These are phyloP conservation scores for Claviceps cyperi DNA, from an alignment of 2,329 filamentous ascomycete species.

Conservation along the genomic window DNA sequence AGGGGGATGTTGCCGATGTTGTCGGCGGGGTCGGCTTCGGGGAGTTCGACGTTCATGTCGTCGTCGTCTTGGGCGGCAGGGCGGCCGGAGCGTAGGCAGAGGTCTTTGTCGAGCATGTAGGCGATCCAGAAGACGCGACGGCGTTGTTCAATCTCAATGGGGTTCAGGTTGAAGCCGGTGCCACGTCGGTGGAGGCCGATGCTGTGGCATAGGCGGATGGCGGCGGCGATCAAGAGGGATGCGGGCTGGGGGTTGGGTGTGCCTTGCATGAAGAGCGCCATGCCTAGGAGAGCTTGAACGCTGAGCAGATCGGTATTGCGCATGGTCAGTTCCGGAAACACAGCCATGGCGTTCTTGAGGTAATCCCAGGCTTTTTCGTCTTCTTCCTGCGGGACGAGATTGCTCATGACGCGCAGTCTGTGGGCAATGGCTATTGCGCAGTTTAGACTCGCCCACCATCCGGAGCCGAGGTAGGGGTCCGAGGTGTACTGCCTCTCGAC, in stretches of 20 bases:
- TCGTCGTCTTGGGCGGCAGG: conserved; percentile 50
- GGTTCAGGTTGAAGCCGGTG: conserved; percentile 83
- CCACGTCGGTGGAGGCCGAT: conserved; percentile 92
- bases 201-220: conserved; percentile 79
- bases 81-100: conserved; percentile 43
- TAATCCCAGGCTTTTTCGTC: conserved; percentile 93
- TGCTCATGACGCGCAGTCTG: conserved; percentile 86
- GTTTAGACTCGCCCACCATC: conserved; percentile 98
- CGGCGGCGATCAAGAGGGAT: conserved; percentile 80
- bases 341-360: conserved; percentile 90
- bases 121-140: conserved; percentile 53
- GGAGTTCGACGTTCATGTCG: conserved; percentile 89
- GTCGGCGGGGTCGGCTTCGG: conserved; percentile 77
- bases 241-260: conserved; percentile 93
- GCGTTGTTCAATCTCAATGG: conserved; percentile 83
- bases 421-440: conserved; percentile 88
- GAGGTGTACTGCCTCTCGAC: conserved; percentile 87
- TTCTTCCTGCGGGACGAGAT: conserved; percentile 77
- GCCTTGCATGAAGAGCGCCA: conserved; percentile 88
- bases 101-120: conserved; percentile 50
- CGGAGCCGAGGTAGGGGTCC: conserved; percentile 86
- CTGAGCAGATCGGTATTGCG: conserved; percentile 90
- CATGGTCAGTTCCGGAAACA: conserved; percentile 86
- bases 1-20: conserved; percentile 91
- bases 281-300: conserved; percentile 84